Percentiles rank a stretch among this genome's conserved stretches.
phyloP scores from a whole-genome alignment of 1,284 basidiomycete species.

The Ceratobasidium sp. region DNA sequence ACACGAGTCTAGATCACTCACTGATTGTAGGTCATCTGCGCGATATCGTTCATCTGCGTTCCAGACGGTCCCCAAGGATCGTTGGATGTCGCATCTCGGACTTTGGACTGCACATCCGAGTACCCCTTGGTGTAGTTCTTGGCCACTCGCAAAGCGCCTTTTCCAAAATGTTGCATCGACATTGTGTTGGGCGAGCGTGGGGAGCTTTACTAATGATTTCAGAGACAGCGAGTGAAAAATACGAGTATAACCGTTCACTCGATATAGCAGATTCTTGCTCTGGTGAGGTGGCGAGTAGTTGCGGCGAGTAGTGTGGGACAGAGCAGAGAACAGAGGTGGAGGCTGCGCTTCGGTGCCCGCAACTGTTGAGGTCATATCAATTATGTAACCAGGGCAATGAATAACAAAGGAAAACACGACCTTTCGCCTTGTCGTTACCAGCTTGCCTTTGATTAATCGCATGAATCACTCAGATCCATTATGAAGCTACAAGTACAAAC shows the following conservation, averaged over 20 bases:
- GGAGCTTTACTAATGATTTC: background rate
- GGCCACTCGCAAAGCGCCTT: constrained; percentile 79
- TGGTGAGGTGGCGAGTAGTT: background rate
- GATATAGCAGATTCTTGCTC: background rate
- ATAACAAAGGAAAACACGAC: background rate
- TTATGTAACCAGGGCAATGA: constrained; percentile 20
- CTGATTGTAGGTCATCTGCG: constrained; percentile 98
- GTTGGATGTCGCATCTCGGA: constrained; percentile 99
- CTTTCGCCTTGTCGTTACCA: no score
- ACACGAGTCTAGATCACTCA: constrained; percentile 62
- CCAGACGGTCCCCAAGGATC: constrained; percentile 99
- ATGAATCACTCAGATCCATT: no score
- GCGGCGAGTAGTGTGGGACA: constrained; percentile 26
- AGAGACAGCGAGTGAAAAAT: background rate
- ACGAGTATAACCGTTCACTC: background rate
- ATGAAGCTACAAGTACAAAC: no score
- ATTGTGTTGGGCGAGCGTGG: constrained; percentile 41
- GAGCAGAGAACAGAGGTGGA: constrained; percentile 19
- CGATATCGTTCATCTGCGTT: constrained; percentile 99
- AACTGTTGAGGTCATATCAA: constrained; percentile 21
- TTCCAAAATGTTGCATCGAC: constrained; percentile 53
- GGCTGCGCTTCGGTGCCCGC: constrained; percentile 31
- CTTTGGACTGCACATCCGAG: constrained; percentile 94
- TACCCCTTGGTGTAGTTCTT: constrained; percentile 97
- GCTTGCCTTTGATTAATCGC: no score